Base-by-base conservation (phyloP, 2,329 filamentous ascomycete species). In the Paracorniculantispora psalliotae region DNA sequence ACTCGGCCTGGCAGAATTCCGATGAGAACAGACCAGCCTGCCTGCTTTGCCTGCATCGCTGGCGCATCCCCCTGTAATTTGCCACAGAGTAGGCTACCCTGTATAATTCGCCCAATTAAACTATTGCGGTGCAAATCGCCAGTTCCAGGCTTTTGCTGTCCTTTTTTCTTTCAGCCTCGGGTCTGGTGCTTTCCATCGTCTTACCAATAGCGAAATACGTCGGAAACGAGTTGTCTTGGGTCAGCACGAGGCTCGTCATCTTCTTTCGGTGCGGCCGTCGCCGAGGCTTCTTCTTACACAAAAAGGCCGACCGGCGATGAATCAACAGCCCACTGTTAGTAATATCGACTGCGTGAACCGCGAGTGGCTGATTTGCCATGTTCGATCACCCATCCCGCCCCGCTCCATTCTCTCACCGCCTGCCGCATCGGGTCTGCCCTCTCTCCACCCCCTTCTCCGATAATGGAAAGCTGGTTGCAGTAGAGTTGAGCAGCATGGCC, bases 41-140 rank as follows among this genome's bases (percentile, higher is more conserved):
- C n/a, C n/a, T 48, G 2, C 10, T 30, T 28, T 30, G 46, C 23
- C 48, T 8, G 21, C 23, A 15, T 26, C 21, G 17, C 30, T 33
- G 33, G 7, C 12, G 33, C 33, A 13, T 33, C 17, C 50, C 50
- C 50, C 50, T 53, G 50, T 30, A 53, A 53, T 53, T 53, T 53
- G 50, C 50, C 50, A 55, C 52, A 19, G 21, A 41, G 15, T 19
- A 21, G 28, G 52, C 52, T 55, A 55, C 52, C 52, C 52, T 55
- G 43, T 28, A 54, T 2, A 17, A 10, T 19, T 44, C 39, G 6
- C 25, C n/a, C 25, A 33, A 44, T 54, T 19, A 52, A 28, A 30
- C 26, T 28, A 4, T 4, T n/a, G n/a, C 46, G 46, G 21, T 48
- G 23, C 6, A 15, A 10, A 25, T 25, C 5, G 13, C 10, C 4